Evolutionary conservation across 2,329 filamentous ascomycete genomes (phyloP), one percentile per base, ranked within the genome.

Genomic region (Phialophora verrucosa): DNA sequence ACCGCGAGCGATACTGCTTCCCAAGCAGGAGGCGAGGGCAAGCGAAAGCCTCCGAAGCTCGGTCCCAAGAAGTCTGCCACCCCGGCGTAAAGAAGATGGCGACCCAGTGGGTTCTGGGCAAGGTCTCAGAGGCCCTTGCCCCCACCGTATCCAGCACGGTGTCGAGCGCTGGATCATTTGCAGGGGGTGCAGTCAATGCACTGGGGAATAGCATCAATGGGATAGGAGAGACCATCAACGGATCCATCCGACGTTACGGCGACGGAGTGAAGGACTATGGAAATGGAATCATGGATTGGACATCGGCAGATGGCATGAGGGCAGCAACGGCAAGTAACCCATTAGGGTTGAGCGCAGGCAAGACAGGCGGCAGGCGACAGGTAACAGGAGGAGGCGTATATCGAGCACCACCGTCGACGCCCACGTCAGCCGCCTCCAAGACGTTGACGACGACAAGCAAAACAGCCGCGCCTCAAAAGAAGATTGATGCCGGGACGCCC

Each of bases 261-360:
- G 70, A 73, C 58, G 71, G 70, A 44, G 63, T 68, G 14, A 73
- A 72, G 63, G 73, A 75, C 64, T 72, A 73, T 67, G 71, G 71
- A 14, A 69, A 72, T 62, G 71, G 69, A 29, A 54, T 75, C 60
- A 73, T 74, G 63, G 74, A 76, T 63, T 74, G 71, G 62, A 74
- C 73, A 1, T 64, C 63, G 23, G 74, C 73, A 10, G 55, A 47
- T 5, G 73, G 69, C 5, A 25, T 62, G 14, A 59, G 74, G 32
- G 69, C 65, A 12, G 64, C 64, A 20, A 75, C 73, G 2, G 73
- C 72, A 0, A 57, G 44, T 31, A 76, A 76, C 35, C 74, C 74
- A 14, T 53, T 76, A 0, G 74, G 74, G 5, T 60, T 76, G 29
- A 68, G 65, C n/a, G 51, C 62, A 27, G 64, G 60, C 11, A 71